phyloP scores from a whole-genome alignment of 148 eudicot genomes.

The Rhododendron kiyosumense region DNA sequence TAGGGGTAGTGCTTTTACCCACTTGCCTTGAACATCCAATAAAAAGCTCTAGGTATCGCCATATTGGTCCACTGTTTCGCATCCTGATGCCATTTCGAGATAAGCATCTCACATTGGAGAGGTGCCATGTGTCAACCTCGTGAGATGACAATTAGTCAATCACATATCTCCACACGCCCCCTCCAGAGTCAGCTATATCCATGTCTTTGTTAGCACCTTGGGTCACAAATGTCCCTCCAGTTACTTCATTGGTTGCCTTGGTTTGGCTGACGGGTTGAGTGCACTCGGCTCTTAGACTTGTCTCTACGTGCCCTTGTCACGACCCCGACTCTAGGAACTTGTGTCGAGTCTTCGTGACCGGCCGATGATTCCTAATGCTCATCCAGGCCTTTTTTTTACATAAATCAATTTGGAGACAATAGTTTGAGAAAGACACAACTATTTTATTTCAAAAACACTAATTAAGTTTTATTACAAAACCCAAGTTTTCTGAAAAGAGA shows the following conservation, averaged over 20 bases:
- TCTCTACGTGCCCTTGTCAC: too few species aligned
- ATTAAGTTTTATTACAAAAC: too few species aligned
- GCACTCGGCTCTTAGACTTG: background rate
- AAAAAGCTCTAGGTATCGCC: background rate
- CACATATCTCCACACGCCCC: background rate
- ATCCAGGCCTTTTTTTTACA: too few species aligned
- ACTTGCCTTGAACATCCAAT: background rate
- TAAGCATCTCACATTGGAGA: background rate
- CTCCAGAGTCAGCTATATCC: background rate
- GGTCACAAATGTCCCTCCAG: background rate
- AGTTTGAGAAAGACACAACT: too few species aligned
- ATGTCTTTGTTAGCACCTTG: background rate
- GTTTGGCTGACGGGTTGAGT: background rate
- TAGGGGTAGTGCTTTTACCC: background rate
- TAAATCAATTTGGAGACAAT: too few species aligned
- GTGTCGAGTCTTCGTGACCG: too few species aligned
- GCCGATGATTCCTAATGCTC: too few species aligned
- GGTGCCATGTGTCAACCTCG: background rate
- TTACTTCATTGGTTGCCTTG: background rate
- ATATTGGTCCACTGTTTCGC: background rate
- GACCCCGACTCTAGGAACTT: too few species aligned
- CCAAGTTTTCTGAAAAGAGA: too few species aligned
- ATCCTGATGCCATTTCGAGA: background rate
- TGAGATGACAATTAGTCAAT: background rate
- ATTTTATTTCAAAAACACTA: too few species aligned